These are phyloP conservation scores for Picochlorum costavermella DNA, from an alignment of 139 green algal genomes.

Conservation along the genomic window DNA sequence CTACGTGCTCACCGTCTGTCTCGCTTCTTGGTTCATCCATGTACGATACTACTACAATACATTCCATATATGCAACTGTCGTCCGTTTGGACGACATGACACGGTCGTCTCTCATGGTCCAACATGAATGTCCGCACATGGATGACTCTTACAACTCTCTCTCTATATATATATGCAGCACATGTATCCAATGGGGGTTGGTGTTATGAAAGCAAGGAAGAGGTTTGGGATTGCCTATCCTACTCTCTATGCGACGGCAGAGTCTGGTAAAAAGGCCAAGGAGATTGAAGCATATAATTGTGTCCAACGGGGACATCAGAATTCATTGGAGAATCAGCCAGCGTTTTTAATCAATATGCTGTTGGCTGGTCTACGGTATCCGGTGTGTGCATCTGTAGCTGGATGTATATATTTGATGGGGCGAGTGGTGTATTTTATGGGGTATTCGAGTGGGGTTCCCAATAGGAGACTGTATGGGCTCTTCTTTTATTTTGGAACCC, in stretches of 20 bases:
- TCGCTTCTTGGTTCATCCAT: conserved; percentile 2
- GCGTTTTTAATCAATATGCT: conserved; percentile 14
- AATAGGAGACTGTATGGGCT: conserved; percentile 7
- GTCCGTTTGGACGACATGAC: no score
- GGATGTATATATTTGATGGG: conserved; percentile 17
- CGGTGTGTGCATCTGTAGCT: conserved; percentile 5
- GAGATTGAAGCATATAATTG: conserved; percentile 39
- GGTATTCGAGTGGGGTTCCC: conserved; percentile 21
- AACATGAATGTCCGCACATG: no score
- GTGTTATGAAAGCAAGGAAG: conserved; percentile 12
- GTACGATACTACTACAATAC: background rate
- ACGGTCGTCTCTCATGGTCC: no score
- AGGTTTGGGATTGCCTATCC: conserved; percentile 14
- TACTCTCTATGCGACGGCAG: conserved; percentile 10
- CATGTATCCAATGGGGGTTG: conserved; percentile 13
- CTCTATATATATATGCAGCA: conserved; percentile 3
- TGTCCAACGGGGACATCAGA: conserved; percentile 56
- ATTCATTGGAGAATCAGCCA: conserved; percentile 49
- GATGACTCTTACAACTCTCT: no score
- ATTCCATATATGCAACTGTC: no score
- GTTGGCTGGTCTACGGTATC: conserved; percentile 9
- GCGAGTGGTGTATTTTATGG: conserved; percentile 25
- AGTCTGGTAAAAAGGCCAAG: conserved; percentile 10
- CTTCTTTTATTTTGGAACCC: conserved; percentile 12
- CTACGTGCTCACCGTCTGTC: conserved; percentile 2